These are phyloP conservation scores for Prototheca wickerhamii DNA, from an alignment of 163 green algal genomes.

Conservation along the genomic window DNA sequence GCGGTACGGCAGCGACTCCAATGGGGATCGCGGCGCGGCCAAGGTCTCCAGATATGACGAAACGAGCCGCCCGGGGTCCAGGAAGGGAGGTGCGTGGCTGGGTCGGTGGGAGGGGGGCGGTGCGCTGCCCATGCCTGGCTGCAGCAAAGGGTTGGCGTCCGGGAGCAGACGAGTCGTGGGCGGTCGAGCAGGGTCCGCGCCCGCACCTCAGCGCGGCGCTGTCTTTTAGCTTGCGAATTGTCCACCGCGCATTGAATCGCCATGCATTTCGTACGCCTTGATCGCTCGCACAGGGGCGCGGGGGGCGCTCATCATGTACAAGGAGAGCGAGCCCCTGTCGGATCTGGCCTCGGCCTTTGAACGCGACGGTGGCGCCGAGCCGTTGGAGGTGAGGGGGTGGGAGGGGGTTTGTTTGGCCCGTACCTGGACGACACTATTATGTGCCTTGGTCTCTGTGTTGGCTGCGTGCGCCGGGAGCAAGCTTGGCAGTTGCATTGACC, in stretches of 20 bases:
- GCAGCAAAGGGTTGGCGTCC: too few species aligned
- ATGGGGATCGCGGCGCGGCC: neutral
- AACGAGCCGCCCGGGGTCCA: neutral
- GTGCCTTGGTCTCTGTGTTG: too few species aligned
- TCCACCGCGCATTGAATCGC: too few species aligned
- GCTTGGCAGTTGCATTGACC: too few species aligned
- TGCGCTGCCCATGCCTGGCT: neutral
- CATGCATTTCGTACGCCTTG: too few species aligned
- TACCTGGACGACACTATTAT: neutral
- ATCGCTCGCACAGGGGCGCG: constrained; percentile 12
- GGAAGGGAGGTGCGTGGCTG: neutral
- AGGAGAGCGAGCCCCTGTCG: constrained; percentile 37
- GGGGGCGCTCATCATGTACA: constrained; percentile 34
- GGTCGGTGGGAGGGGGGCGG: too few species aligned
- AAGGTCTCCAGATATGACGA: neutral
- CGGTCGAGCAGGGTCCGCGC: too few species aligned
- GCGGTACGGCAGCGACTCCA: neutral
- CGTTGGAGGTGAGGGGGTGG: constrained; percentile 15
- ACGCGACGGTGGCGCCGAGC: constrained; percentile 10
- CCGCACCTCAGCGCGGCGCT: too few species aligned
- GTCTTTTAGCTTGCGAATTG: too few species aligned
- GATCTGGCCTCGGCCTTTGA: constrained; percentile 25
- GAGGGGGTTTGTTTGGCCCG: neutral
- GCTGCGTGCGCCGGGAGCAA: too few species aligned
- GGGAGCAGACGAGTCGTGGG: too few species aligned